Evolutionary conservation across 495 filamentous ascomycete species (phyloP), one percentile per base, ranked within the genome.

Genomic region (Chaetomidium leptoderma): DNA sequence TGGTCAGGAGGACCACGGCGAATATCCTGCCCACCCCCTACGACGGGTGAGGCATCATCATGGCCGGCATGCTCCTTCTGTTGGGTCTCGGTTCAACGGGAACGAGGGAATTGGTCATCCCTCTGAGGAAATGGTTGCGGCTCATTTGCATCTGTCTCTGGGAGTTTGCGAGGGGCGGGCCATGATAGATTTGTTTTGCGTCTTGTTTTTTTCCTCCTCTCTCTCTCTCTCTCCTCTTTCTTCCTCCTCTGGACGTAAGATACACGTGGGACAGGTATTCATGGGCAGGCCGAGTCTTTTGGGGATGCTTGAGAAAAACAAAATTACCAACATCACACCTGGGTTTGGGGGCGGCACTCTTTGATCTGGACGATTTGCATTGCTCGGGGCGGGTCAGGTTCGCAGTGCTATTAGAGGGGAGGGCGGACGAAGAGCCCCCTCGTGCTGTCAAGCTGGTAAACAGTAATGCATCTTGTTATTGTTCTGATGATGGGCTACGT

Each of bases 111-210:
- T 32, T 29, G 52, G 53, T 47, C 53, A 47, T 29, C 21, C 19
- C 53, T 17, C 14, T 16, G 9, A 24, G 9, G 30, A 30, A 46
- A 39, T 47, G 45, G 35, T 14, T 42, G 23, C 26, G 45, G 54
- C 45, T 32, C 26, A 57, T 43, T n/a, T 57, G 54, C 54, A 57
- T 57, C 24, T 57, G 45, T 40, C 54, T 40, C 43, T 42, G n/a
- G 54, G 54, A 57, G 54, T 57, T 43, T 27, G 26, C 17, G 32
- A 21, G 45, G 54, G n/a, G 54, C 17, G 35, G 54, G 44, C 44
- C 24, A 29, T 48, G 45, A 57, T 57, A 57, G 54, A 57, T 32
- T 42, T 57, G 54, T 33, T 48, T 56, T 56, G 19, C n/a, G 9
- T 44, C n/a, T 57, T 39, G 32, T 37, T 16, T 36, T 29, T n/a